phyloP scores from a whole-genome alignment of 805 yeast genomes.

The Spathaspora sp. region DNA sequence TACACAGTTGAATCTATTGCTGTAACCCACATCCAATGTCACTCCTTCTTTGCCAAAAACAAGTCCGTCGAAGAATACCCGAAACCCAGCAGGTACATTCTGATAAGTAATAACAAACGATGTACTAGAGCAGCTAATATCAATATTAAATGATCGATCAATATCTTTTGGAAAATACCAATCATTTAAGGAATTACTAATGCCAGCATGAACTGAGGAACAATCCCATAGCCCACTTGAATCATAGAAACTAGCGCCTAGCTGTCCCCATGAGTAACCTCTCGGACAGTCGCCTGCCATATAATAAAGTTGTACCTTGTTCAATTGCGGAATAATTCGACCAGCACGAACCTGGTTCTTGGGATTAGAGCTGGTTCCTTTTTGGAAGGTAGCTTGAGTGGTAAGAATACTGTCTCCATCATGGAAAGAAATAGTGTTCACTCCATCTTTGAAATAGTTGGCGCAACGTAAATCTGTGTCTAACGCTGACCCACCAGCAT shows the following conservation, averaged over 20 bases:
- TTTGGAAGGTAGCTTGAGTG: neutral
- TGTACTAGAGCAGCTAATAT: constrained; percentile 13
- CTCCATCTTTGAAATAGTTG: constrained; percentile 9
- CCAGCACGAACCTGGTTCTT: neutral
- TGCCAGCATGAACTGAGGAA: constrained; percentile 13
- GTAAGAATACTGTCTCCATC: constrained; percentile 4
- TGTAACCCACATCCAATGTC: neutral
- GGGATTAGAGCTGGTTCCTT: neutral
- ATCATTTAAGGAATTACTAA: constrained; percentile 16
- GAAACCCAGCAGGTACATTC: constrained; percentile 23
- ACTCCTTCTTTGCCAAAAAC: constrained; percentile 3
- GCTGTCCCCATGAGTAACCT: constrained; percentile 16
- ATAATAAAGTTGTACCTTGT: constrained; percentile 8
- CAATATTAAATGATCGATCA: constrained; percentile 1
- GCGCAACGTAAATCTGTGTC: constrained; percentile 12
- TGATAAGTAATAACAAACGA: constrained; percentile 10
- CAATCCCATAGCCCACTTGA: constrained; percentile 15
- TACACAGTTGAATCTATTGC: constrained; percentile 11
- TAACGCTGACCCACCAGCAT: constrained; percentile 11
- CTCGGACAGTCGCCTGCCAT: constrained; percentile 12
- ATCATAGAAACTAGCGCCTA: constrained; percentile 15
- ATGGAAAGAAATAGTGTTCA: constrained; percentile 12
- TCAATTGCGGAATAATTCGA: constrained; percentile 10
- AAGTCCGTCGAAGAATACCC: constrained; percentile 11
- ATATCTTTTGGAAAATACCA: constrained; percentile 15